Evolutionary conservation across 2,329 filamentous ascomycete genomes (phyloP).

Genomic region (Aspergillus ochraceoroseus): DNA sequence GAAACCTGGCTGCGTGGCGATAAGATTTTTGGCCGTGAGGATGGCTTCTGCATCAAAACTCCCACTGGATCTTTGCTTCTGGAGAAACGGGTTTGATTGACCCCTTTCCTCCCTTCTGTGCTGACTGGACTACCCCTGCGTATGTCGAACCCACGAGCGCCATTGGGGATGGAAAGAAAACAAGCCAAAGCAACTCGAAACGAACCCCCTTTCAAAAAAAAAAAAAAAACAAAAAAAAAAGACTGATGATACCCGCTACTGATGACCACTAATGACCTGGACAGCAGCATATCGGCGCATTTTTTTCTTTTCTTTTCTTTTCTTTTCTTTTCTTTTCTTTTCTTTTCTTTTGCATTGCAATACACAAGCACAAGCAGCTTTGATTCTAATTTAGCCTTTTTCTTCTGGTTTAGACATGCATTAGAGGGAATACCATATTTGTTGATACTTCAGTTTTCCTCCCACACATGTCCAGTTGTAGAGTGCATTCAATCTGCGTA

Average conservation of each 20-base stretch:
- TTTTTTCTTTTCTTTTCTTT: neutral
- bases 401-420: neutral
- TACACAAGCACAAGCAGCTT: constrained; percentile 17
- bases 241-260: constrained; percentile 11
- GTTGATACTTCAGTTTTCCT: neutral
- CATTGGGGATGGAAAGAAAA: neutral
- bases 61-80: constrained; percentile 40
- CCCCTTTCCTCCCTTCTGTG: constrained; percentile 1
- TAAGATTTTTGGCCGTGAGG: constrained; percentile 66
- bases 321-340: neutral
- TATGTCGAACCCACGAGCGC: no score
- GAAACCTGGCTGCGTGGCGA: constrained; percentile 81
- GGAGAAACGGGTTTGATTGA: constrained; percentile 38
- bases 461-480: neutral
- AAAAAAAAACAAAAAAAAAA: constrained; percentile 3
- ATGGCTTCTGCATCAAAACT: constrained; percentile 38
- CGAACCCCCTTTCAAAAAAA: no score
- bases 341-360: constrained; percentile 1
- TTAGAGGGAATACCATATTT: constrained; percentile 10
- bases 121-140: neutral
- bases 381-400: constrained; percentile 9
- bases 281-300: constrained; percentile 5
- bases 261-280: constrained; percentile 18
- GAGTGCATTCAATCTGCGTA: no score
- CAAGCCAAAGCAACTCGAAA: neutral